phyloP scores from a whole-genome alignment of 2,329 filamentous ascomycete genomes.

The Fusarium annulatum region DNA sequence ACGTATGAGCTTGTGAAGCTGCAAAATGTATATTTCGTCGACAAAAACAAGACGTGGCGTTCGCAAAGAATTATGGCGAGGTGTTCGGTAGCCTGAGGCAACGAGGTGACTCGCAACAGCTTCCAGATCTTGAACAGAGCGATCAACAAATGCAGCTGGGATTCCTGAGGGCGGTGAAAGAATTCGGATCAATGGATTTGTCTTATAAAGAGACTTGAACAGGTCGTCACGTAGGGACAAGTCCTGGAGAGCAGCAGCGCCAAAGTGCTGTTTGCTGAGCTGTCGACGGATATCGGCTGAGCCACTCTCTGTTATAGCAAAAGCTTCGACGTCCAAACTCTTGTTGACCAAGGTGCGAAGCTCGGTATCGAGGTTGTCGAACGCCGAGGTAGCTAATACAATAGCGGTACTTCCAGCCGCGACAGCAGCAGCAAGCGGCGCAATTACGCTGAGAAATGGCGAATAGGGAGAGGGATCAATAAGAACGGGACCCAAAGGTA shows the following conservation, averaged over 20 bases:
- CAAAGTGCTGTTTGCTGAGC: neutral
- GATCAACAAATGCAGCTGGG: neutral
- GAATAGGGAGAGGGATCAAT: slow-evolving; percentile 8
- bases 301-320: neutral
- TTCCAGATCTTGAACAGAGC: neutral
- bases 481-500: neutral
- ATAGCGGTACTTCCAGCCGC: neutral
- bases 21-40: neutral
- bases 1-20: neutral
- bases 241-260: neutral
- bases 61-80: neutral
- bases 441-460: neutral
- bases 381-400: neutral
- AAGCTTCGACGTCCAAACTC: neutral
- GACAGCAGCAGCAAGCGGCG: neutral
- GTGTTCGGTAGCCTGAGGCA: neutral
- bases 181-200: neutral
- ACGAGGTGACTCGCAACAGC: neutral
- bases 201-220: neutral
- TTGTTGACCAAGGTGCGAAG: neutral
- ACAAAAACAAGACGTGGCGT: neutral
- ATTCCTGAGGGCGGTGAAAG: neutral
- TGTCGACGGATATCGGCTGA: neutral
- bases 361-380: neutral
- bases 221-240: neutral